Percentiles rank a stretch among this genome's conserved stretches.
phyloP scores from a whole-genome alignment of 1,284 basidiomycete genomes.

The Ceratobasidium sp. region DNA sequence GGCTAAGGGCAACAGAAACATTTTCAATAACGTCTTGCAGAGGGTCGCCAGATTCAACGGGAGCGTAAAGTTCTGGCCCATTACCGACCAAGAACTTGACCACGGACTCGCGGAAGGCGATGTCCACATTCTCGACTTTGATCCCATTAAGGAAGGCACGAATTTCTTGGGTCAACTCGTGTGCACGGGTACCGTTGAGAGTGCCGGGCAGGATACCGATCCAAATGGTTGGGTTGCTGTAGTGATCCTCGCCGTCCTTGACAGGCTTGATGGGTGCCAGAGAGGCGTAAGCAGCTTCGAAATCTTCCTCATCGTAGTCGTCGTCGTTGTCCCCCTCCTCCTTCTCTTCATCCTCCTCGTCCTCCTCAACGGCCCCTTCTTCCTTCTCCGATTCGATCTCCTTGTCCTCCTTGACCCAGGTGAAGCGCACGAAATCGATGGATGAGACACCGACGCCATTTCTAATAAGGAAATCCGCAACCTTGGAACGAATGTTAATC shows the following conservation, averaged over 20 bases:
- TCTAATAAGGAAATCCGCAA: slow-evolving; percentile 55
- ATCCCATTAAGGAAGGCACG: slow-evolving; percentile 51
- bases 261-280: slow-evolving; percentile 51
- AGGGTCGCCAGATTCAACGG: slow-evolving; percentile 54
- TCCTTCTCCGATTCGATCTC: slow-evolving; percentile 52
- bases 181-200: slow-evolving; percentile 55
- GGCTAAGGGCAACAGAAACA: slow-evolving; percentile 49
- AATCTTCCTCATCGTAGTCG: slow-evolving; percentile 38
- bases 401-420: slow-evolving; percentile 52
- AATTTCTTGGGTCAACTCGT: slow-evolving; percentile 56
- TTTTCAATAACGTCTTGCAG: slow-evolving; percentile 58
- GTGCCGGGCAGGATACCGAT: slow-evolving; percentile 59
- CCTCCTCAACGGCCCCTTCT: slow-evolving; percentile 49
- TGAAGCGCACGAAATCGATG: slow-evolving; percentile 60
- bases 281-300: slow-evolving; percentile 47
- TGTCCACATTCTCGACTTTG: slow-evolving; percentile 56
- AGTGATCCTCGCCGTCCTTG: slow-evolving; percentile 50
- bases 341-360: too few relatives aligned
- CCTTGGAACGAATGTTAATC: slow-evolving; percentile 59
- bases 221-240: slow-evolving; percentile 59
- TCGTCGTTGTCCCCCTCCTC: slow-evolving; percentile 51
- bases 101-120: slow-evolving; percentile 59
- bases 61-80: slow-evolving; percentile 56
- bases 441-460: slow-evolving; percentile 54
- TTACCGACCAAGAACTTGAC: slow-evolving; percentile 51